phyloP scores from a whole-genome alignment of 2,329 filamentous ascomycete genomes.

The Colletotrichum noveboracense region DNA sequence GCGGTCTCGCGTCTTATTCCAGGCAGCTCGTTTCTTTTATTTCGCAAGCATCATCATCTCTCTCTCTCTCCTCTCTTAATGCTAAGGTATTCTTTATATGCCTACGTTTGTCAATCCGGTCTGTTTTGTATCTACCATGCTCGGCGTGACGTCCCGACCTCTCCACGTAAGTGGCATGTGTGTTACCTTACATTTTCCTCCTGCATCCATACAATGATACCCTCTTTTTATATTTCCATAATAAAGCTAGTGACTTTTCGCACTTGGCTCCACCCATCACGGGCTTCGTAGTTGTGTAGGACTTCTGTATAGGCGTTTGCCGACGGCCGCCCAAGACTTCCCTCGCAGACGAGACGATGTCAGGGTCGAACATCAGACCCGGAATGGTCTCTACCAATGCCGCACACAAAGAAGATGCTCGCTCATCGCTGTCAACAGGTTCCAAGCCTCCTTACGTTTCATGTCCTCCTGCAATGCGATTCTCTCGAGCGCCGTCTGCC shows the following conservation, averaged over 20 bases:
- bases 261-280: background rate
- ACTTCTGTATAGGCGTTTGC: background rate
- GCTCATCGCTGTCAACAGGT: conserved; percentile 66
- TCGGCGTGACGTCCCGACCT: background rate
- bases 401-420: conserved; percentile 71
- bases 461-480: conserved; percentile 85
- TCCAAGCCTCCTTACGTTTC: conserved; percentile 83
- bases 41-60: background rate
- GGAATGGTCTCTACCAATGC: conserved; percentile 66
- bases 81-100: background rate
- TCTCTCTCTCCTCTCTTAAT: background rate
- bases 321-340: background rate
- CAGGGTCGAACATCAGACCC: background rate
- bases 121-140: background rate
- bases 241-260: background rate
- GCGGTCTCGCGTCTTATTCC: background rate
- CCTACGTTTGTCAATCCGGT: background rate
- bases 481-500: conserved; percentile 82
- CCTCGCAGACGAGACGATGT: background rate
- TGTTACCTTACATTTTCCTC: background rate
- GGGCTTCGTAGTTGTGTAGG: background rate
- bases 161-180: background rate
- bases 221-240: background rate
- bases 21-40: background rate
- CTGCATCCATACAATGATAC: conserved; percentile 21